A percentile compares a stretch with the other conserved stretches of the same genome.
phyloP scores from a whole-genome alignment of 176 grass and related monocot species.

The Ensete glaucum region DNA sequence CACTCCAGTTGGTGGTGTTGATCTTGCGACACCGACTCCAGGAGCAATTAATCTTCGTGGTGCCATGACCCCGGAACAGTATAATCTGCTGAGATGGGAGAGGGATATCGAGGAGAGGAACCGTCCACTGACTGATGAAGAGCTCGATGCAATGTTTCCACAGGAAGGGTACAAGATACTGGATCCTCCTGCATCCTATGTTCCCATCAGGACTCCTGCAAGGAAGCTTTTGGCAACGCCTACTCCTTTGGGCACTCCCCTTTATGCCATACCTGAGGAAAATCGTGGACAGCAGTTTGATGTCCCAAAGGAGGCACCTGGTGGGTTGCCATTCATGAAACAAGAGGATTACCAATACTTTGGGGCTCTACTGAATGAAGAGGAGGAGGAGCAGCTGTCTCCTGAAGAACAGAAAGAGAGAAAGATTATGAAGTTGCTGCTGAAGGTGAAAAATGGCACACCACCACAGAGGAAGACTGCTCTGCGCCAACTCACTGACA shows the following conservation, averaged over 20 bases:
- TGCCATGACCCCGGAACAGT: constrained; percentile 82
- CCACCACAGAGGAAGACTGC: constrained; percentile 89
- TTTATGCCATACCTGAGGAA: constrained; percentile 79
- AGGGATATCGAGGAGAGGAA: constrained; percentile 94
- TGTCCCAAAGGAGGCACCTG: constrained; percentile 65
- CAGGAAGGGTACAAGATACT: constrained; percentile 89
- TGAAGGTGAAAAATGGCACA: constrained; percentile 82
- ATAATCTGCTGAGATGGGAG: constrained; percentile 82
- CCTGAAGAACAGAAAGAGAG: constrained; percentile 93
- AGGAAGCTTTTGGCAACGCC: constrained; percentile 91
- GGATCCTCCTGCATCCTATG: constrained; percentile 63
- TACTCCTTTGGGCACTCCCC: constrained; percentile 67
- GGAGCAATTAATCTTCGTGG: constrained; percentile 47
- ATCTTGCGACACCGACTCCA: constrained; percentile 56
- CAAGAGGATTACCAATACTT: constrained; percentile 99
- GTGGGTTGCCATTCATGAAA: constrained; percentile 83
- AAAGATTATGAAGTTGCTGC: constrained; percentile 86
- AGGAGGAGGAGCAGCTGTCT: constrained; percentile 79
- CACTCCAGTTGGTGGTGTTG: constrained; percentile 68
- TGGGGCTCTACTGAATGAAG: constrained; percentile 75
- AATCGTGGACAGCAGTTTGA: constrained; percentile 94
- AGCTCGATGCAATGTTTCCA: constrained; percentile 82
- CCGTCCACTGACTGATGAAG: constrained; percentile 82
- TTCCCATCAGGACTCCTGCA: constrained; percentile 88
- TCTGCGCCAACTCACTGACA: constrained; percentile 84